Evolutionary conservation across 441 rosid genomes (phyloP).

Genomic region (Biscutella laevigata): DNA sequence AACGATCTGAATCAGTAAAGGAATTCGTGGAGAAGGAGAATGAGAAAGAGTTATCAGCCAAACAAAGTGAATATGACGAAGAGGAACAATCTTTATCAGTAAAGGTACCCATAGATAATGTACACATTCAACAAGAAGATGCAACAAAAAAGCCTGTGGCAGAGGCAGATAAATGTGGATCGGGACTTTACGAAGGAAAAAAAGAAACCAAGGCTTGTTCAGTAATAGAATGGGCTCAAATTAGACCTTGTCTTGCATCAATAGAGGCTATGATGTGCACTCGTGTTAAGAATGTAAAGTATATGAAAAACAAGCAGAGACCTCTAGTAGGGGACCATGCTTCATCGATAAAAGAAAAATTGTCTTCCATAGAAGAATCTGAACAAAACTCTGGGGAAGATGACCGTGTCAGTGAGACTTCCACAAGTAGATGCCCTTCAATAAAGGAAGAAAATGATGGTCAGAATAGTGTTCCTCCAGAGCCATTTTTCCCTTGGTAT

Average conservation of each 20-base stretch:
- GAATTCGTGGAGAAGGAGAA: too few relatives aligned
- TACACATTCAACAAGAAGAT: conserved; percentile 20
- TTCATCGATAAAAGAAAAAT: conserved; percentile 24
- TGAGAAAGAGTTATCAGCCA: background rate
- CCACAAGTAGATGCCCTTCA: conserved; percentile 10
- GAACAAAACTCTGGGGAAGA: conserved; percentile 34
- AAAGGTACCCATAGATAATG: conserved; percentile 17
- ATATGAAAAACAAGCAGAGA: conserved; percentile 23
- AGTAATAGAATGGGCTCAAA: conserved; percentile 40
- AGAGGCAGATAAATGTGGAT: conserved; percentile 27
- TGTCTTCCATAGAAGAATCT: conserved; percentile 27
- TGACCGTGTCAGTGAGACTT: conserved; percentile 27
- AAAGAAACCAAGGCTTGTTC: conserved; percentile 27
- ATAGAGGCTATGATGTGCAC: conserved; percentile 52
- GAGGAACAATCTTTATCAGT: conserved; percentile 5
- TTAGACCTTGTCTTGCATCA: conserved; percentile 39
- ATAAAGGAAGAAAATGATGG: conserved; percentile 21
- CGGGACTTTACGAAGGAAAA: conserved; percentile 23
- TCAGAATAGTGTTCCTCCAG: conserved; percentile 23
- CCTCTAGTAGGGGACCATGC: conserved; percentile 23
- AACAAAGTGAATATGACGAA: conserved; percentile 12
- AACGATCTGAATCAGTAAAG: too few relatives aligned
- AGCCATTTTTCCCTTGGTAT: conserved; percentile 42
- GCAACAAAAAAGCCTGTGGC: conserved; percentile 16
- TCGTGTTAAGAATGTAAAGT: conserved; percentile 37